Evolutionary conservation across 169 alveolate species (phyloP).

Genomic region (Amoebophrya sp.): DNA sequence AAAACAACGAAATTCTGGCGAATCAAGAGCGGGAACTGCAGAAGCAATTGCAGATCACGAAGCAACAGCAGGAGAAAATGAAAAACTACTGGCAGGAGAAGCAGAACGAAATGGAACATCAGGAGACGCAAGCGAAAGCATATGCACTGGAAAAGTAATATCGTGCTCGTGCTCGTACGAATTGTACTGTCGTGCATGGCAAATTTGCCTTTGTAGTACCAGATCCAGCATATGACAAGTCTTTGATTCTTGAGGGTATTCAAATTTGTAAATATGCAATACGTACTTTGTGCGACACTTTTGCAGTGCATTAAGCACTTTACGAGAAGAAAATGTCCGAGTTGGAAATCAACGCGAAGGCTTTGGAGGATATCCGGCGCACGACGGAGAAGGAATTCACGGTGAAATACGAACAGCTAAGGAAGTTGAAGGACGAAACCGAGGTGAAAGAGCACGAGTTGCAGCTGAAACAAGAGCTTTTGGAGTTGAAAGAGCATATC

Average conservation of each 20-base stretch:
- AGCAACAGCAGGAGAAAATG: neutral
- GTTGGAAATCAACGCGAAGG: neutral
- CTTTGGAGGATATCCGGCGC: neutral
- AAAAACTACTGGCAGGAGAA: neutral
- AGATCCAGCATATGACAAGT: neutral
- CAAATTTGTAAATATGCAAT: neutral
- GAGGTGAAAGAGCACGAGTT: neutral
- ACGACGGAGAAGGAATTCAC: neutral
- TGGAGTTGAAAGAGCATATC: too few species aligned
- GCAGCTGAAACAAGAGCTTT: neutral
- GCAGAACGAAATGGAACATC: neutral
- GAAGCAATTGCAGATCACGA: neutral
- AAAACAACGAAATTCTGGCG: neutral
- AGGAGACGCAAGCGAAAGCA: neutral
- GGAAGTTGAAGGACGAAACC: too few species aligned
- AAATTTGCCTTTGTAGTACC: neutral
- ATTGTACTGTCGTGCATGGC: neutral
- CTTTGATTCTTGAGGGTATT: neutral
- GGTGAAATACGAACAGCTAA: too few species aligned
- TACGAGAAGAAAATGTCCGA: neutral
- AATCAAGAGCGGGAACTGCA: neutral
- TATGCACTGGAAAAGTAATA: neutral
- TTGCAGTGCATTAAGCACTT: neutral
- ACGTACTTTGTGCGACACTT: neutral
- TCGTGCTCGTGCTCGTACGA: too few species aligned